phyloP scores from a whole-genome alignment of 2,329 filamentous ascomycete species.

The Acarospora socialis region DNA sequence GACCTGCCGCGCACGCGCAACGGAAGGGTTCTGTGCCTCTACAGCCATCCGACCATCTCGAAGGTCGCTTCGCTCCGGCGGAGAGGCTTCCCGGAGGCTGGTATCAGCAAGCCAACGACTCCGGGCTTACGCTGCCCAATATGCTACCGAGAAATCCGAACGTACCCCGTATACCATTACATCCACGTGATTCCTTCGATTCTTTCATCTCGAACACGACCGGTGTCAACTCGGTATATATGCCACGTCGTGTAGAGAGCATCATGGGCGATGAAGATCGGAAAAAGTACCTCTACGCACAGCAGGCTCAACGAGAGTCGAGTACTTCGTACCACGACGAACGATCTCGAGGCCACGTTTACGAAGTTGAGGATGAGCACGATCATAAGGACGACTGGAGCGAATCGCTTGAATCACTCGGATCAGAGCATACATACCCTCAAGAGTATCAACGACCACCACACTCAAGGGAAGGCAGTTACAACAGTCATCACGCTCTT shows the following conservation, averaged over 20 bases:
- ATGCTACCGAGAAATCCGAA: constrained; percentile 31
- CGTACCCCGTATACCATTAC: constrained; percentile 33
- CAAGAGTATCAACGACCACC: constrained; percentile 11
- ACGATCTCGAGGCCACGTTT: constrained; percentile 32
- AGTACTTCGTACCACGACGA: constrained; percentile 26
- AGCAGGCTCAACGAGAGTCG: constrained; percentile 27
- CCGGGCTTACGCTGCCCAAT: constrained; percentile 42
- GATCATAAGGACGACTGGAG: constrained; percentile 29
- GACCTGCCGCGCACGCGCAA: constrained; percentile 26
- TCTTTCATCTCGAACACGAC: constrained; percentile 47
- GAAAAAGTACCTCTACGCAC: constrained; percentile 57
- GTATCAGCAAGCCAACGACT: constrained; percentile 57
- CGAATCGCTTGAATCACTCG: constrained; percentile 26
- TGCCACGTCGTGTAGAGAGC: constrained; percentile 56
- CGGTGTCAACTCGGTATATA: constrained; percentile 45
- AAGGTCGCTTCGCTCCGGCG: constrained; percentile 64
- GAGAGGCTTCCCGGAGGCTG: constrained; percentile 53
- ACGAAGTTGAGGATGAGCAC: constrained; percentile 36
- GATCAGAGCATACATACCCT: constrained; percentile 8
- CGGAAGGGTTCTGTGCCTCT: constrained; percentile 43
- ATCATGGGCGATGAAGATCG: constrained; percentile 69
- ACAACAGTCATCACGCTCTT: constrained; percentile 10
- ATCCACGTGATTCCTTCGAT: constrained; percentile 50
- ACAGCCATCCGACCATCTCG: constrained; percentile 58
- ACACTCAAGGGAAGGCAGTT: constrained; percentile 14